Conservation (phyloP, 805 yeast genomes). For the Priceomyces haplophilus region DNA sequence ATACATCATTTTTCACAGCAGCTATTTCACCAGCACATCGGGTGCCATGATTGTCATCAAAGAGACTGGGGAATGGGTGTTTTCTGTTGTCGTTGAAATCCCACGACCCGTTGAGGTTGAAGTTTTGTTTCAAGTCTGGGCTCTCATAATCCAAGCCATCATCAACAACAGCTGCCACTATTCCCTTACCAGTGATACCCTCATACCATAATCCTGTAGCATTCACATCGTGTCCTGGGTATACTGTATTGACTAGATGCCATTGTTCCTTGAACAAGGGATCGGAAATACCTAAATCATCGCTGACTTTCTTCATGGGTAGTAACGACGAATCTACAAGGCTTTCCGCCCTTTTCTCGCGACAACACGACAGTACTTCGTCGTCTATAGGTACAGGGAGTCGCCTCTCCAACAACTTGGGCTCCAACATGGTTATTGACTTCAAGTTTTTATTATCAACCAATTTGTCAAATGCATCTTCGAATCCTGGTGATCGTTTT, state of each 20-base stretch:
- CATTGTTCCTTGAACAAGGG: conserved; percentile 85
- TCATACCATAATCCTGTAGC: conserved; percentile 82
- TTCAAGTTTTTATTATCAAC: conserved; percentile 29
- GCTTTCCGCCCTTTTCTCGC: conserved; percentile 5
- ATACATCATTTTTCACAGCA: conserved; percentile 76
- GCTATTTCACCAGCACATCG: conserved; percentile 98
- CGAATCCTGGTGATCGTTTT: conserved; percentile 27
- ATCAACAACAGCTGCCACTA: conserved; percentile 86
- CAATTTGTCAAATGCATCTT: conserved; percentile 23
- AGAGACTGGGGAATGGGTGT: conserved; percentile 75
- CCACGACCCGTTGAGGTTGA: conserved; percentile 80
- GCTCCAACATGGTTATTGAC: conserved; percentile 55
- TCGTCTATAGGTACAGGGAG: conserved; percentile 47
- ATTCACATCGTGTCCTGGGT: conserved; percentile 82
- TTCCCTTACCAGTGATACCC: conserved; percentile 76
- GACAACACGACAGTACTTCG: conserved; percentile 8
- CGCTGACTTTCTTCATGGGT: conserved; percentile 45
- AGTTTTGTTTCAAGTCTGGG: conserved; percentile 68
- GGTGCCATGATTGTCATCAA: conserved; percentile 91
- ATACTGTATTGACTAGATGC: conserved; percentile 78
- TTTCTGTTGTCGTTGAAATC: conserved; percentile 79
- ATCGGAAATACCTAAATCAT: conserved; percentile 64
- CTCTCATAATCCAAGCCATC: conserved; percentile 89
- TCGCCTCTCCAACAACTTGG: conserved; percentile 53
- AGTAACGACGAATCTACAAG: conserved; percentile 51